Percentiles rank a stretch among this genome's conserved stretches.
phyloP scores from a whole-genome alignment of 768 basidiomycete genomes.

The Lentinus tigrinus region DNA sequence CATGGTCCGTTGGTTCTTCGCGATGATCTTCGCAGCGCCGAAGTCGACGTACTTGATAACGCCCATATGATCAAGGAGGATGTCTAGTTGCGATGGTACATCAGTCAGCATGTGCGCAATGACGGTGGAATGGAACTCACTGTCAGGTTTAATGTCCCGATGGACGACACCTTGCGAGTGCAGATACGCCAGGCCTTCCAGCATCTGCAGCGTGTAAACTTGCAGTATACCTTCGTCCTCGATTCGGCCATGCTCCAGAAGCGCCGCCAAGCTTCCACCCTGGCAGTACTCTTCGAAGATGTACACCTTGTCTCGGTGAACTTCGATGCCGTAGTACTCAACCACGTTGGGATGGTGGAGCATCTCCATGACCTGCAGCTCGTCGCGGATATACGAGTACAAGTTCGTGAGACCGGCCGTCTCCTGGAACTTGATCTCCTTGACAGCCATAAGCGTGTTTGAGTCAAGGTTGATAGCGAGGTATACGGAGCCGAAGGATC shows the following conservation, averaged over 20 bases:
- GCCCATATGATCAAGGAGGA: slow-evolving; percentile 84
- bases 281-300: slow-evolving; percentile 99
- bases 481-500: slow-evolving; percentile 99
- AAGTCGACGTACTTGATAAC: slow-evolving; percentile 98
- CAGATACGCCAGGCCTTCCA: slow-evolving; percentile 90
- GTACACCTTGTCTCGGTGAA: slow-evolving; percentile 97
- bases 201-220: slow-evolving; percentile 95
- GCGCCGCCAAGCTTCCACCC: slow-evolving; percentile 85
- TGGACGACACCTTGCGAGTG: slow-evolving; percentile 93
- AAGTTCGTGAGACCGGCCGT: slow-evolving; percentile 83
- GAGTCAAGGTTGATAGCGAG: slow-evolving; percentile 95
- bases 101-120: not conserved
- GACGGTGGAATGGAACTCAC: slow-evolving; percentile 47
- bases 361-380: slow-evolving; percentile 97
- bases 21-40: slow-evolving; percentile 94
- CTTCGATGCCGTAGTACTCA: slow-evolving; percentile 98
- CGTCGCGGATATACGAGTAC: slow-evolving; percentile 91
- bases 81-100: slow-evolving; percentile 54
- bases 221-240: slow-evolving; percentile 97
- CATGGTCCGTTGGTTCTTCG: slow-evolving; percentile 84
- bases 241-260: slow-evolving; percentile 90
- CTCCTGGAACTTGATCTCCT: slow-evolving; percentile 97
- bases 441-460: slow-evolving; percentile 97
- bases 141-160: slow-evolving; percentile 98
- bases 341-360: slow-evolving; percentile 96